Evolutionary conservation across 2,329 filamentous ascomycete genomes (phyloP), one percentile per base, ranked within the genome.

Genomic region (Xylariales sp.): DNA sequence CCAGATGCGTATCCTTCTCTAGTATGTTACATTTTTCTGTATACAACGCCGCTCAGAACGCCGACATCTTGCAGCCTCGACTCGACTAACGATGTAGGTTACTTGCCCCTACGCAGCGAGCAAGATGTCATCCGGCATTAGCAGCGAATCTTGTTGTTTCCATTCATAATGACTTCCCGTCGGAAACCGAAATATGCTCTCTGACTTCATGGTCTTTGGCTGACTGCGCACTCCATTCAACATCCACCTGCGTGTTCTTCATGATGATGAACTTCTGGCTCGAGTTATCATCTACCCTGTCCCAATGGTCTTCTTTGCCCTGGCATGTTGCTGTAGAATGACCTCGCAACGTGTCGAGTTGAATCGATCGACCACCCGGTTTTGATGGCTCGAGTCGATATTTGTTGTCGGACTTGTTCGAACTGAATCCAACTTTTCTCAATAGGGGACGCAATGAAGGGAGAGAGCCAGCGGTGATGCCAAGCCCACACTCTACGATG

Each of bases 401-500:
- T 8, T n/a, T n/a, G n/a, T 27, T 8, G n/a, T 8, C 8, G 8
- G 8, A 8, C 8, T 27, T n/a, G 24, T 27, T 27, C 8, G 24
- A 27, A 8, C 8, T 8, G n/a, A n/a, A 8, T 27, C 24, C 24
- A n/a, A 27, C 8, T n/a, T 22, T 41, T 29, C 52, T 52, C 32
- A 57, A 50, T 11, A 60, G 44, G 2, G 57, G 56, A 7, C 52
- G 54, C 5, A 60, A 45, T 9, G 55, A 52, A 9, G 58, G 58
- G 5, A 59, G 47, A 28, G 51, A 59, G 22, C 57, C 51, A 21
- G 56, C 54, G 42, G 58, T 54, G 38, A 61, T 51, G 25, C 57
- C 57, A 18, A 60, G 48, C 35, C 56, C 56, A 46, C 50, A 57
- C 19, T 60, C 57, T 16, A 57, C 49, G 22, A 52, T 37, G 12